These are phyloP conservation scores for Jimgerdemannia lactiflua DNA, from an alignment of 192 early-diverging fungal genomes.

Conservation along the genomic window DNA sequence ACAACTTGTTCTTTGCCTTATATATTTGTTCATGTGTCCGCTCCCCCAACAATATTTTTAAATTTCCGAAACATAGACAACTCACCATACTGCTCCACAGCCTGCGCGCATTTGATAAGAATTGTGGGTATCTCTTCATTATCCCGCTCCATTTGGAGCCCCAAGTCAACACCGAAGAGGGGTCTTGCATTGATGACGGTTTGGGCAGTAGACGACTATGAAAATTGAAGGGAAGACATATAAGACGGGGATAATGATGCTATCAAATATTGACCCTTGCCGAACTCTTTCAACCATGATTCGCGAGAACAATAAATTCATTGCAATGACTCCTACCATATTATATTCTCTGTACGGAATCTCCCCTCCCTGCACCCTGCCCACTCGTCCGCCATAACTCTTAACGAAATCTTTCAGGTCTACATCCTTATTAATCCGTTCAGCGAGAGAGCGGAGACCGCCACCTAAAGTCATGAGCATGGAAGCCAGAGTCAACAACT, in stretches of 20 bases:
- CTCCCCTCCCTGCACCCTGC: slow-evolving; percentile 23
- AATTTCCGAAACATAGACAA: neutral
- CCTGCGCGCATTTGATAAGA: slow-evolving; percentile 75
- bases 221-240: neutral
- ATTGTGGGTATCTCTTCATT: slow-evolving; percentile 70
- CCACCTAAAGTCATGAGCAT: slow-evolving; percentile 14
- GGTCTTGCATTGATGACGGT: slow-evolving; percentile 67
- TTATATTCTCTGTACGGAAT: slow-evolving; percentile 43
- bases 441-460: slow-evolving; percentile 43
- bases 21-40: neutral
- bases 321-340: slow-evolving; percentile 35
- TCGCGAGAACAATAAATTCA: slow-evolving; percentile 1
- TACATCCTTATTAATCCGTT: slow-evolving; percentile 56
- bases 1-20: neutral
- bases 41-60: slow-evolving; percentile 1
- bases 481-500: too few relatives aligned
- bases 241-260: neutral
- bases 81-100: slow-evolving; percentile 68
- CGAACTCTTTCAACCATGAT: neutral
- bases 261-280: too few relatives aligned
- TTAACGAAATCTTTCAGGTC: slow-evolving; percentile 52
- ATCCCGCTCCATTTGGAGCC: slow-evolving; percentile 68
- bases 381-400: slow-evolving; percentile 19
- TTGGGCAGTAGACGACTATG: slow-evolving; percentile 51
- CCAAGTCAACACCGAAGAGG: slow-evolving; percentile 82